Evolutionary conservation across 1,284 basidiomycete species (phyloP), one percentile per base, ranked within the genome.

Genomic region (Fomitopsis schrenkii): DNA sequence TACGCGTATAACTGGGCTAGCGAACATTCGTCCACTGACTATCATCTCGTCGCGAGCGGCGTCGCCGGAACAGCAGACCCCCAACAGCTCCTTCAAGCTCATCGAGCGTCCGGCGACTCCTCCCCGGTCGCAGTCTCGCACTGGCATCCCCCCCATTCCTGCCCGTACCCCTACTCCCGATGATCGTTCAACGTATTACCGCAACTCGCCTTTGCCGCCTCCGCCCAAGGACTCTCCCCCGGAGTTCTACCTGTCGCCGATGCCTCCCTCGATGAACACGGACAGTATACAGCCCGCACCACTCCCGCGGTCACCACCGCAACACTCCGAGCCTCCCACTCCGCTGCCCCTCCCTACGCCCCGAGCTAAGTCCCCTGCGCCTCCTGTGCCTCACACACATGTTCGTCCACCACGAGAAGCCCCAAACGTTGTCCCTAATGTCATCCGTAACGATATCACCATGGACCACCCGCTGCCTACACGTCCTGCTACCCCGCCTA

Each of bases 321-420:
- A 57, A 22, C 57, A 48, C 26, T 58, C 59, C 10, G 57, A 63
- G 46, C 62, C 62, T 2, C 60, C 60, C 35, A 61, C 63, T 3
- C 59, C 60, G 12, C 52, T 59, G n/a, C 60, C 60, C 9, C 53
- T 57, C 19, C 59, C 59, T 19, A 61, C 63, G 17, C 63, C 63
- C 10, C 63, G 62, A 22, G 58, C 61, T 17, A 57, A 63, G 52
- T 63, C 64, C 7, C 64, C 62, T 14, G 48, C 62, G 17, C 59
- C 63, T 30, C 62, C 48, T 5, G 4, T 50, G 14, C 48, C 48
- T 33, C 48, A 30, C 1, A 30, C 48, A 10, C 57, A 44, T 45
- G 44, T 10, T 26, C 57, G 9, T 61, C 62, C n/a, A 30, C 46
- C 59, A 0, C 44, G 59, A 17, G 58, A 54, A 28, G 35, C 22